Evolutionary conservation across 2,329 filamentous ascomycete species (phyloP), one percentile per base, ranked within the genome.

Genomic region (Fusarium buxicola): DNA sequence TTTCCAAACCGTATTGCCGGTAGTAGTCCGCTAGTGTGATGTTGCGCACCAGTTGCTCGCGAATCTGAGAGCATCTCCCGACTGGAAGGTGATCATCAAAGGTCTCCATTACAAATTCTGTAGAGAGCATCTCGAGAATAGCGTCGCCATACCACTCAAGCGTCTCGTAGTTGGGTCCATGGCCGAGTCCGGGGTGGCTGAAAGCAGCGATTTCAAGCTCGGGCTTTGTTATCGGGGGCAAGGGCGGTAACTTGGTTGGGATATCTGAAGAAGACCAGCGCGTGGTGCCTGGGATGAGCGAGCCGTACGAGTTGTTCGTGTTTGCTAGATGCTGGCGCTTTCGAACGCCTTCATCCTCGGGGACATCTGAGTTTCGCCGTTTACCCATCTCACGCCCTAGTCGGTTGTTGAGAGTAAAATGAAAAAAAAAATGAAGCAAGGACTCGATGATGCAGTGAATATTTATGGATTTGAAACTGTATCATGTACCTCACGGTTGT

Each of bases 121-220:
- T 89, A 7, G 93, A 86, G 41, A 93, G 87, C 47, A 93, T 78
- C 71, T 96, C 91, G 47, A 96, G 81, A 69, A 94, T 94, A 16
- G 92, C 90, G 73, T 98, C 94, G 7, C 94, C 94, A 8, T 97
- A 82, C 78, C 94, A 93, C 76, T 98, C 94, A 7, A 97, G 85
- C 15, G 87, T 86, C 71, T 97, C 94, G 75, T 97, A 97, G 69
- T 75, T 76, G 24, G 71, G 67, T 2, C 55, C 60, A 4, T 51
- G 25, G 4, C 69, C 70, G 50, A 80, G 72, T 2, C 86, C 87
- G 2, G 82, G 78, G 68, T 94, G 92, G 1, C 85, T 92, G 69
- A 94, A 89, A 10, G 87, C 86, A 13, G 87, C 84, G 24, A 77
- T 78, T 67, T 89, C 85, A 15, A 94, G 80, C 18, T 79, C 75